These are phyloP conservation scores for Ogataea salicorniae DNA, from an alignment of 805 yeast genomes.

Conservation along the genomic window DNA sequence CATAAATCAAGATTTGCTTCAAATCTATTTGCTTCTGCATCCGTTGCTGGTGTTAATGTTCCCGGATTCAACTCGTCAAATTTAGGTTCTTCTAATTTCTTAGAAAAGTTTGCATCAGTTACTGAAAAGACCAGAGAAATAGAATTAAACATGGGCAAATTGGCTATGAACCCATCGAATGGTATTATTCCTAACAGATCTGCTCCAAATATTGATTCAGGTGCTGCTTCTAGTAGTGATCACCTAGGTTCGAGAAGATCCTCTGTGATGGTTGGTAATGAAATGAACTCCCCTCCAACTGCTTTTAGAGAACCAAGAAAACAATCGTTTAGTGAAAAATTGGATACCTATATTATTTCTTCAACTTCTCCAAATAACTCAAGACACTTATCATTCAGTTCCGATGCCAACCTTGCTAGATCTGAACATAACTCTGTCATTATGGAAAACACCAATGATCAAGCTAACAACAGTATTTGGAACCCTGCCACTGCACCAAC, in stretches of 20 bases:
- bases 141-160: constrained; percentile 43
- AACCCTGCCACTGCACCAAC: constrained; percentile 61
- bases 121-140: constrained; percentile 68
- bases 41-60: constrained; percentile 44
- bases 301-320: constrained; percentile 29
- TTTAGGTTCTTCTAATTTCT: constrained; percentile 38
- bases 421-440: constrained; percentile 33
- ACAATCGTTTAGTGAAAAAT: constrained; percentile 56
- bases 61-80: constrained; percentile 22
- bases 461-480: constrained; percentile 43
- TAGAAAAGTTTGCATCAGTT: constrained; percentile 58
- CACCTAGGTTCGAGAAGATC: constrained; percentile 45
- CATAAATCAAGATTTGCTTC: constrained; percentile 31
- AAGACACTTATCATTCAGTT: constrained; percentile 27
- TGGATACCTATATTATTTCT: constrained; percentile 45
- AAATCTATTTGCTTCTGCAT: constrained; percentile 52
- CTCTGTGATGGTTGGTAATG: constrained; percentile 38
- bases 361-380: constrained; percentile 25
- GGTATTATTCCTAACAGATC: constrained; percentile 6
- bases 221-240: constrained; percentile 25
- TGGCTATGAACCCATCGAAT: constrained; percentile 25
- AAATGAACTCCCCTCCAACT: constrained; percentile 25
- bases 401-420: constrained; percentile 20
- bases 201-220: constrained; percentile 1
- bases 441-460: constrained; percentile 23